Evolutionary conservation across 179 eudicot species (phyloP), one percentile per base, ranked within the genome.

Genomic region (Heliamphora pulchella): DNA sequence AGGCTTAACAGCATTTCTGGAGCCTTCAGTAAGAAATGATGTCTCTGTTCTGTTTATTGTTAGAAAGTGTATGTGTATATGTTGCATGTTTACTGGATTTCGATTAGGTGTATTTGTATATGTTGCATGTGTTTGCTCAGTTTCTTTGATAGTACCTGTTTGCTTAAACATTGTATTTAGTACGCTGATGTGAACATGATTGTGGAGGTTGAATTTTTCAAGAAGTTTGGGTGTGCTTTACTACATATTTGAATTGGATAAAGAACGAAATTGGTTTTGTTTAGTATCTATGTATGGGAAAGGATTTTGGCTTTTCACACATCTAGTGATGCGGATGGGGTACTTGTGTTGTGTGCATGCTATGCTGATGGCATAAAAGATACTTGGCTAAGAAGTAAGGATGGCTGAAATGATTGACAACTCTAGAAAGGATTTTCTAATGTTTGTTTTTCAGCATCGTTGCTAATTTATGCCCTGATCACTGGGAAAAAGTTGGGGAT

Each of bases 1-100:
- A 11, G 99, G 99, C 78, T 83, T 96, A 80, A 89, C 96, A 53
- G 99, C 98, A 73, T 96, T 96, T 84, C 81, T 96, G 91, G 99
- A 96, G 87, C 98, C 99, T 82, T 92, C 97, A 43, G 99, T 96
- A 87, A 89, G 99, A 79, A 59, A 71, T 61, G 8, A 22, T 66
- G 18, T 63, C 15, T 67, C 48, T 15, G 2, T 69, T 66, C 15
- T 66, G 51, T 53, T 51, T 50, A 17, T 9, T 2, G 47, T 66
- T 39, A 39, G 11, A 17, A 41, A n/a, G 31, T 78, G 62, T 17
- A 48, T 14, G 18, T 0, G 62, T 39, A 4, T 50, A 1, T 51
- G 51, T 9, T 31, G 31, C 0, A 31, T 31, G 31, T 31, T 31
- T 31, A 31, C 31, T 31, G 31, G 31, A 31, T 31, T 31, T 31